Evolutionary conservation across 805 yeast genomes (phyloP).

Genomic region (Starmerella roubikii): DNA sequence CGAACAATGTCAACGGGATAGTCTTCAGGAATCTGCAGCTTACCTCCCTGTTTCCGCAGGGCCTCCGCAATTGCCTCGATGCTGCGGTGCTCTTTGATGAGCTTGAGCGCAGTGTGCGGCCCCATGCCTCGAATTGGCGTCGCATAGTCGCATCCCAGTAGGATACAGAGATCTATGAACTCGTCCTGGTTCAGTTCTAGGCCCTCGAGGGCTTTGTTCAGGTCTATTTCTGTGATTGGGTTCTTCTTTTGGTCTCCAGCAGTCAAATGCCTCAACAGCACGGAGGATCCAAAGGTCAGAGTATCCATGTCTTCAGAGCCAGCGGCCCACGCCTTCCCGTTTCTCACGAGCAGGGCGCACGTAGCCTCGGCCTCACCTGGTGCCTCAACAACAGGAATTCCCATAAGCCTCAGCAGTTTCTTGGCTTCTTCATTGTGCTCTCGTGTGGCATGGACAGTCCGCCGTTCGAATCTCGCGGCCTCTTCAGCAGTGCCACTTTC

Average conservation of each 20-base stretch:
- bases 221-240: conserved; percentile 75
- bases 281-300: conserved; percentile 78
- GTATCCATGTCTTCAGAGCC: conserved; percentile 99
- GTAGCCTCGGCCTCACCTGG: conserved; percentile 99
- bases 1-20: conserved; percentile 91
- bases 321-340: conserved; percentile 90
- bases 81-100: conserved; percentile 72
- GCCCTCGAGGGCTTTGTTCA: conserved; percentile 56
- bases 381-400: conserved; percentile 83
- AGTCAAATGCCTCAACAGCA: conserved; percentile 72
- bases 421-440: conserved; percentile 94
- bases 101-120: conserved; percentile 82
- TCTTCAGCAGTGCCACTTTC: conserved; percentile 70
- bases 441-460: conserved; percentile 76
- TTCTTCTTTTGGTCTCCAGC: conserved; percentile 87
- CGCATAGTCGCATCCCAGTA: conserved; percentile 94
- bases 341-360: conserved; percentile 81
- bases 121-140: conserved; percentile 93
- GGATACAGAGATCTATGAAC: conserved; percentile 81
- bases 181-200: conserved; percentile 58
- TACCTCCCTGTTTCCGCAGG: conserved; percentile 39
- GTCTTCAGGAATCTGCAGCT: conserved; percentile 77
- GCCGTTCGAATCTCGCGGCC: conserved; percentile 58
- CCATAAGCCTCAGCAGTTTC: conserved; percentile 69
- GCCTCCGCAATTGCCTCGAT: conserved; percentile 64